These are phyloP conservation scores for Venturia nashicola DNA, from an alignment of 2,329 filamentous ascomycete genomes.

Conservation along the genomic window DNA sequence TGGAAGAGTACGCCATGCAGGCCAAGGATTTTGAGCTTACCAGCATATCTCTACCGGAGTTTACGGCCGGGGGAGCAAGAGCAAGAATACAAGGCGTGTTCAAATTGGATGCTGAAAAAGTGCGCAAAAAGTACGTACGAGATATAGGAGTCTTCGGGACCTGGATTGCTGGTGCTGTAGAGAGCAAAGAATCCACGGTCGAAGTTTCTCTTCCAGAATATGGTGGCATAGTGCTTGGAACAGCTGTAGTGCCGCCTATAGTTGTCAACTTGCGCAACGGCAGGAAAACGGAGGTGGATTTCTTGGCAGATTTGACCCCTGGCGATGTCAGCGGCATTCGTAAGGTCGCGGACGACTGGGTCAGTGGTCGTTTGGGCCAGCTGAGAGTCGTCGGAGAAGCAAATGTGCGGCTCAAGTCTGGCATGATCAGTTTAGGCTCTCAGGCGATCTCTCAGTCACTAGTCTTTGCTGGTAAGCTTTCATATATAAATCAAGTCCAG, in stretches of 20 bases:
- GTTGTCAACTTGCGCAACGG: slow-evolving; percentile 67
- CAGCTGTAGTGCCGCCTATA: slow-evolving; percentile 62
- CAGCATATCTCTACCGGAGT: slow-evolving; percentile 71
- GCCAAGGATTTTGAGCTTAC: slow-evolving; percentile 73
- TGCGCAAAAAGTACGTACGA: slow-evolving; percentile 57
- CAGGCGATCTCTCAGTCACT: slow-evolving; percentile 64
- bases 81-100: slow-evolving; percentile 76
- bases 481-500: slow-evolving; percentile 8
- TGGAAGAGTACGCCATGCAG: slow-evolving; percentile 77
- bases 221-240: slow-evolving; percentile 63
- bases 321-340: slow-evolving; percentile 69
- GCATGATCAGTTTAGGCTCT: slow-evolving; percentile 65
- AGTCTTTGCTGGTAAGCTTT: slow-evolving; percentile 67
- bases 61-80: slow-evolving; percentile 65
- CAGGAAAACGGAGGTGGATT: slow-evolving; percentile 63
- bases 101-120: slow-evolving; percentile 63
- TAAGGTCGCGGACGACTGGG: slow-evolving; percentile 74
- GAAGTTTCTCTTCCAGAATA: slow-evolving; percentile 76
- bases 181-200: slow-evolving; percentile 60
- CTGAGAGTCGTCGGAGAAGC: slow-evolving; percentile 65
- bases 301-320: slow-evolving; percentile 63
- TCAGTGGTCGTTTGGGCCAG: slow-evolving; percentile 62
- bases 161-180: slow-evolving; percentile 65
- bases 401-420: slow-evolving; percentile 62
- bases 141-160: slow-evolving; percentile 67